Evolutionary conservation across 1,284 basidiomycete species (phyloP), one percentile per base, ranked within the genome.

Genomic region (Irpex lacteus): DNA sequence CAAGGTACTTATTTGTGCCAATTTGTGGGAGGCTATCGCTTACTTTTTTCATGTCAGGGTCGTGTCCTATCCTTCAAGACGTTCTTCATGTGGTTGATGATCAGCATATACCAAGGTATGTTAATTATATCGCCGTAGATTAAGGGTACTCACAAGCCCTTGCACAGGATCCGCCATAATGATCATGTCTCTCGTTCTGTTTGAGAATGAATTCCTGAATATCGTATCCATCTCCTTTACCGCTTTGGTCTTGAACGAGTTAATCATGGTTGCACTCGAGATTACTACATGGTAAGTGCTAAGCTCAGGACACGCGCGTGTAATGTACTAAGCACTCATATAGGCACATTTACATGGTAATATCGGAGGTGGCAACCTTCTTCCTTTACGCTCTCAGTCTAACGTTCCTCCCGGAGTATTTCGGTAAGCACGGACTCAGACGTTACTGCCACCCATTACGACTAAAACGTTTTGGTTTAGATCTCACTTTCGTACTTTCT

Each of bases 181-280:
- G 97, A 93, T 99, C 72, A 89, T 98, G 79, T 98, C 94, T 0
- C 86, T 99, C 9, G 85, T 98, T 1, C 84, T 99, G 1, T 99
- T 99, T 77, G 98, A 99, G 77, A 97, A 89, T 68, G 96, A 99
- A 73, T 98, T 99, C 77, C 77, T 99, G 68, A 98, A 99, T 75
- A 98, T 99, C 68, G 97, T 99, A 54, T 90, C 95, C 18, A 99
- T 99, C 69, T 98, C 96, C 0, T 99, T 98, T 77, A 98, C 96
- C 0, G 95, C 98, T 0, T 82, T 99, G 58, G 89, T 99, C 65
- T 79, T 99, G 47, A 99, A 99, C 76, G 98, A 99, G 75, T 85
- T 99, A 59, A 96, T 99, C 78, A 99, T 99, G 98, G 98, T 99
- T 50, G 96, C 95, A 0, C 76, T 98, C 67, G 96, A 98, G 77